phyloP scores from a whole-genome alignment of 2,329 filamentous ascomycete species.

The Fusarium goolgardi region DNA sequence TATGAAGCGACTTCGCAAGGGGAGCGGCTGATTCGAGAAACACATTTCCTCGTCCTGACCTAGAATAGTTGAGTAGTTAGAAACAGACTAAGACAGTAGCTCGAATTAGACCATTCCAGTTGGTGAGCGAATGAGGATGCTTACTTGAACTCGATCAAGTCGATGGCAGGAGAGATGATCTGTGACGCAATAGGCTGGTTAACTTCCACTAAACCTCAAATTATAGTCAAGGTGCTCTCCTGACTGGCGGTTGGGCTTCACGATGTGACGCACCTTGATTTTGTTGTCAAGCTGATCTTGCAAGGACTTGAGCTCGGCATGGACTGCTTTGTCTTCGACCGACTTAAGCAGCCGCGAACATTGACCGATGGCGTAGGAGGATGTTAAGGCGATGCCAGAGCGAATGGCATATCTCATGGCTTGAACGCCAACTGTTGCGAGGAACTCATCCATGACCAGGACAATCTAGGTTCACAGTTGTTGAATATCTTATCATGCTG shows the following conservation, averaged over 20 bases:
- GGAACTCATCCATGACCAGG: constrained; percentile 74
- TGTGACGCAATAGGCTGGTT: constrained; percentile 50
- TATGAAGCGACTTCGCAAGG: constrained; percentile 83
- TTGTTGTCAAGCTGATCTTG: constrained; percentile 84
- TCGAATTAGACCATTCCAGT: constrained; percentile 19
- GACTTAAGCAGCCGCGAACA: constrained; percentile 81
- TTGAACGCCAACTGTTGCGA: constrained; percentile 69
- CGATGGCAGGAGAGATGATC: constrained; percentile 90
- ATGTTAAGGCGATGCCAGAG: constrained; percentile 86
- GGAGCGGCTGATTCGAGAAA: constrained; percentile 84
- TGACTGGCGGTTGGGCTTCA: neutral
- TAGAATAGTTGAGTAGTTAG: constrained; percentile 41
- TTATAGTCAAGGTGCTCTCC: neutral
- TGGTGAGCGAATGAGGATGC: constrained; percentile 39
- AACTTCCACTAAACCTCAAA: neutral
- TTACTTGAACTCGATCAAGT: constrained; percentile 90
- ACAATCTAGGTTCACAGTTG: constrained; percentile 14
- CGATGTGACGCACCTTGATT: constrained; percentile 72
- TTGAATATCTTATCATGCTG: constrained; percentile 29
- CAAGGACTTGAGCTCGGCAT: constrained; percentile 74
- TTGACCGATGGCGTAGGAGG: constrained; percentile 85
- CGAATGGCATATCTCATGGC: constrained; percentile 93
- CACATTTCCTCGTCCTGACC: constrained; percentile 65
- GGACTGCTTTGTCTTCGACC: constrained; percentile 76
- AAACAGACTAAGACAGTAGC: constrained; percentile 12